These are phyloP conservation scores for Trichosporon inkin DNA, from an alignment of 1,284 basidiomycete genomes.

Conservation along the genomic window DNA sequence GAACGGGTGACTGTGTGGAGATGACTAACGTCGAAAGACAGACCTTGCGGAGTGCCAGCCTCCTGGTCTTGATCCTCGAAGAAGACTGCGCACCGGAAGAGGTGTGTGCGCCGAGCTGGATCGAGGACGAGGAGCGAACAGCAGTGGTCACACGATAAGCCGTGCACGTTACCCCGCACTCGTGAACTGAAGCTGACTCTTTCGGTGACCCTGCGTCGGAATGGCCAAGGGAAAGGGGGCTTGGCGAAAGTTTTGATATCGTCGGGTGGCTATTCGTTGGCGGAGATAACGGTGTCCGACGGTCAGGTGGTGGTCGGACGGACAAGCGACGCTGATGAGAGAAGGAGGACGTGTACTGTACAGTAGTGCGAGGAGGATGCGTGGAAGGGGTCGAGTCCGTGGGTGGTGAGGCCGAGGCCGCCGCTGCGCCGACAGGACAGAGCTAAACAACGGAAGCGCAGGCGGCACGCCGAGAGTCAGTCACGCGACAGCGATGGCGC, in stretches of 20 bases:
- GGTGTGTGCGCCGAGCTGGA: neutral
- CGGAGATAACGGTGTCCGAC: neutral
- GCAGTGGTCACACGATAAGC: neutral
- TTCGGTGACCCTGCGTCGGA: neutral
- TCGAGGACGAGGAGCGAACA: neutral
- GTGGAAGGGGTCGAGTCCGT: too few relatives aligned
- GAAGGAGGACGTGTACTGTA: neutral
- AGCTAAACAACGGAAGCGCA: neutral
- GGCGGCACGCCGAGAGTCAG: neutral
- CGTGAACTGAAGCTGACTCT: neutral
- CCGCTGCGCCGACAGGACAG: neutral
- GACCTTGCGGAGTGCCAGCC: conserved; percentile 4
- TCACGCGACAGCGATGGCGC: neutral
- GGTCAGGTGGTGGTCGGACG: neutral
- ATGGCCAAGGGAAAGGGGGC: conserved; percentile 1
- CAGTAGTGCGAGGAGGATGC: too few relatives aligned
- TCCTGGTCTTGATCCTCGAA: neutral
- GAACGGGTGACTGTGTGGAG: neutral
- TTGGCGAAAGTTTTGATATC: conserved; percentile 7
- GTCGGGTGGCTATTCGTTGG: conserved; percentile 5
- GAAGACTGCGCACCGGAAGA: neutral
- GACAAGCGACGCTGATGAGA: neutral
- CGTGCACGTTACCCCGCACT: neutral
- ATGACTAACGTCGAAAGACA: conserved; percentile 1
- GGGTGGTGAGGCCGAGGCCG: too few relatives aligned